Evolutionary conservation across 176 grass and related monocot genomes (phyloP).

Genomic region (Sorghum bicolor): DNA sequence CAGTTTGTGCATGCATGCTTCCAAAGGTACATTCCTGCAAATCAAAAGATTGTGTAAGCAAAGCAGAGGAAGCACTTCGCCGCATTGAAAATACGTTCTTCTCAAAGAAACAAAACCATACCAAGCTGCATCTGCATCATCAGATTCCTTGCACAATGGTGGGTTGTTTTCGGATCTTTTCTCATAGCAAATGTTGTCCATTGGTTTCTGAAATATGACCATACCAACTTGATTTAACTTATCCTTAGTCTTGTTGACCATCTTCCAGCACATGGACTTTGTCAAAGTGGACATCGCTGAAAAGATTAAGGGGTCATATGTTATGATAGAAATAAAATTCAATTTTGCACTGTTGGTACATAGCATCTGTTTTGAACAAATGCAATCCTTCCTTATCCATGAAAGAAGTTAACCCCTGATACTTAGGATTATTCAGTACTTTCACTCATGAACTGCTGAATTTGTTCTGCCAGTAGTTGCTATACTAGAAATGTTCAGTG

Average conservation of each 20-base stretch:
- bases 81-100: background rate
- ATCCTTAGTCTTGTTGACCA: constrained; percentile 88
- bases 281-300: constrained; percentile 86
- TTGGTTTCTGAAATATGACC: constrained; percentile 82
- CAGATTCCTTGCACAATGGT: constrained; percentile 74
- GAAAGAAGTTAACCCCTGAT: background rate
- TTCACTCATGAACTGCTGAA: background rate
- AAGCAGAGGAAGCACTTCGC: background rate
- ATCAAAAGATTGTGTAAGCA: constrained; percentile 16
- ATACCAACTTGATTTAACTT: constrained; percentile 83
- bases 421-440: background rate
- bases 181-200: constrained; percentile 96
- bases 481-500: background rate
- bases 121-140: constrained; percentile 93
- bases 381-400: background rate
- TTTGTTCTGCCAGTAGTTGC: background rate
- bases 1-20: constrained; percentile 91
- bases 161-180: constrained; percentile 73
- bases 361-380: background rate
- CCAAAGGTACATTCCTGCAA: constrained; percentile 88
- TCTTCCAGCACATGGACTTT: constrained; percentile 95
- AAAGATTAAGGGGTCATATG: background rate
- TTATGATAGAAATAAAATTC: constrained; percentile 35
- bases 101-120: constrained; percentile 32
- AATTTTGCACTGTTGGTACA: background rate